These are phyloP conservation scores for Adansonia gregorii DNA, from an alignment of 441 rosid genomes.

Conservation along the genomic window DNA sequence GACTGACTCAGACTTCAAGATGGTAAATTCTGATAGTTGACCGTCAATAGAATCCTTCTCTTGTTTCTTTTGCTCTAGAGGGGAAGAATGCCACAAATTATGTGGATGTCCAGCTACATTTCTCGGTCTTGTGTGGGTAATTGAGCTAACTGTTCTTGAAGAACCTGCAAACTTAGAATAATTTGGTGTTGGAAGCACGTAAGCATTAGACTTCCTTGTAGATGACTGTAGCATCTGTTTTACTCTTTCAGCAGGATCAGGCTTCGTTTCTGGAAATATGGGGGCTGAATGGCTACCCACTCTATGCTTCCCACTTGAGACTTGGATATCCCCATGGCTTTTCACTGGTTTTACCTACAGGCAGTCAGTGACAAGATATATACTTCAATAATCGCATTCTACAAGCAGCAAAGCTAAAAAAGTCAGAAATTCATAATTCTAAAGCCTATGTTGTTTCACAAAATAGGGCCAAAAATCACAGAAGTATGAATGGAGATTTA, in stretches of 20 bases:
- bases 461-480: neutral
- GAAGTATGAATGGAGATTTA: slow-evolving; percentile 28
- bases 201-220: slow-evolving; percentile 54
- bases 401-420: neutral
- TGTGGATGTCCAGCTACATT: slow-evolving; percentile 50
- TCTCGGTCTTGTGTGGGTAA: slow-evolving; percentile 47
- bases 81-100: slow-evolving; percentile 78
- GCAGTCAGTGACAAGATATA: slow-evolving; percentile 17
- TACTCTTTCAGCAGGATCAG: slow-evolving; percentile 60
- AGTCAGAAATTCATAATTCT: neutral
- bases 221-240: slow-evolving; percentile 54
- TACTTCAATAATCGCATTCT: neutral
- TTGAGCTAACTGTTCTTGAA: slow-evolving; percentile 48
- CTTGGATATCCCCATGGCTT: slow-evolving; percentile 48
- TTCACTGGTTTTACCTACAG: slow-evolving; percentile 58
- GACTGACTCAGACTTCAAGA: slow-evolving; percentile 34
- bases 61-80: slow-evolving; percentile 75
- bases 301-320: slow-evolving; percentile 48
- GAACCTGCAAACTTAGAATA: slow-evolving; percentile 52
- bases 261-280: slow-evolving; percentile 72
- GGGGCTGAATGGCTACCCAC: slow-evolving; percentile 87
- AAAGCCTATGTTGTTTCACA: neutral
- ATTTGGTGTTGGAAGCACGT: slow-evolving; percentile 82
- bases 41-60: slow-evolving; percentile 48
- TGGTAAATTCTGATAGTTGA: slow-evolving; percentile 34